Evolutionary conservation across 192 early-diverging fungal species (phyloP).

Genomic region (Gaertneriomyces semiglobifer): DNA sequence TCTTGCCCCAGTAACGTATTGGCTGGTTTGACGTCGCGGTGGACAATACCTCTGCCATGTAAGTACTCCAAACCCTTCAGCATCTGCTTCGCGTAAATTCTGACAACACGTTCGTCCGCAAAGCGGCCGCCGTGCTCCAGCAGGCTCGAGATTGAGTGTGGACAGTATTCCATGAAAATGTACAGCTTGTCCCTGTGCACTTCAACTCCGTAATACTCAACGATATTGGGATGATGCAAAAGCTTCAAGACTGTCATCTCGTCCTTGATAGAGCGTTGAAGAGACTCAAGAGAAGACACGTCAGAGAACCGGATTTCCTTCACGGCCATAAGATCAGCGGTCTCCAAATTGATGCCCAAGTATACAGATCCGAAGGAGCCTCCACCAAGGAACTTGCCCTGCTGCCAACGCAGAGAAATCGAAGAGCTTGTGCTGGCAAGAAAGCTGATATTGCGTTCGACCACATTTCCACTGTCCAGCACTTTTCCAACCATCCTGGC

Average conservation of each 20-base stretch:
- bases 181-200: conserved; percentile 73
- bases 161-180: conserved; percentile 88
- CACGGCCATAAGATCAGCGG: conserved; percentile 84
- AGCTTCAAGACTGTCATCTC: conserved; percentile 92
- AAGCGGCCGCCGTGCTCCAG: conserved; percentile 74
- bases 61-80: conserved; percentile 80
- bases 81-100: conserved; percentile 77
- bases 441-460: conserved; percentile 73
- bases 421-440: conserved; percentile 73
- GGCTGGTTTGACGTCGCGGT: conserved; percentile 49
- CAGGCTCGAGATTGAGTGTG: conserved; percentile 65
- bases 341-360: conserved; percentile 76
- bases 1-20: conserved; percentile 73
- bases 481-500: conserved; percentile 70
- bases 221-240: conserved; percentile 85
- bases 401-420: conserved; percentile 84
- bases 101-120: conserved; percentile 67
- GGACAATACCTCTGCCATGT: conserved; percentile 79
- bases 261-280: conserved; percentile 74
- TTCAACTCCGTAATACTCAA: conserved; percentile 87
- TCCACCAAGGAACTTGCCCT: conserved; percentile 77
- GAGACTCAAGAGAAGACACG: conserved; percentile 51
- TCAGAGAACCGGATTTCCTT: conserved; percentile 88
- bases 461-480: conserved; percentile 68
- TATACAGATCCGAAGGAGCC: conserved; percentile 85